phyloP scores from a whole-genome alignment of 116 monocot species.

The Phalaenopsis hybrid region DNA sequence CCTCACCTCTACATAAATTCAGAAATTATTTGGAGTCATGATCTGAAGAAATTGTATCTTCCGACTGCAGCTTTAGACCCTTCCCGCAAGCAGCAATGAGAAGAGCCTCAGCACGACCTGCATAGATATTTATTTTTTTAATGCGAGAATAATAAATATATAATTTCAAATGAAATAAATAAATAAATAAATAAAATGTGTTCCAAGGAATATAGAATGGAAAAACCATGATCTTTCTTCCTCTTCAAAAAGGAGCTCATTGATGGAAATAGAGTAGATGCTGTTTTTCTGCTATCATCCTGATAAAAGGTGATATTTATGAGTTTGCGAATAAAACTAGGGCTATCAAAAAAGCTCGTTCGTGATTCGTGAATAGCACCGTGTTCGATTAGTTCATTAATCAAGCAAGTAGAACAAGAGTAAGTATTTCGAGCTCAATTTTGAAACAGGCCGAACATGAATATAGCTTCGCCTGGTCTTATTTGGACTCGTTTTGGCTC shows the following conservation, averaged over 20 bases:
- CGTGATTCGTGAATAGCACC: no score
- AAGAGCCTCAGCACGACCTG: constrained; percentile 92
- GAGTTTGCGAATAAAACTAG: neutral
- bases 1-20: no score
- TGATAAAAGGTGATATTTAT: constrained; percentile 19
- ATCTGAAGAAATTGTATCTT: neutral
- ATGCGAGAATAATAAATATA: neutral
- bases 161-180: neutral
- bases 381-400: no score
- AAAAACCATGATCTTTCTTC: constrained; percentile 89
- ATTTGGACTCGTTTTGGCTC: no score
- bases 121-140: constrained; percentile 4
- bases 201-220: neutral
- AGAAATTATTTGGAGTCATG: neutral
- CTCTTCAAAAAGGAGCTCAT: constrained; percentile 54
- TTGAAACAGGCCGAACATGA: no score
- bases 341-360: no score
- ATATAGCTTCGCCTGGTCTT: no score
- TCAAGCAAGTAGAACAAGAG: no score
- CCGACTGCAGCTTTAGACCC: constrained; percentile 26
- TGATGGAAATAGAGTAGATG: constrained; percentile 60
- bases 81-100: constrained; percentile 83
- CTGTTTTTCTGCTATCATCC: constrained; percentile 80
- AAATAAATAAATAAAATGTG: neutral
- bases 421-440: no score